phyloP scores from a whole-genome alignment of 176 grass and related monocot genomes.

The Ensete glaucum region DNA sequence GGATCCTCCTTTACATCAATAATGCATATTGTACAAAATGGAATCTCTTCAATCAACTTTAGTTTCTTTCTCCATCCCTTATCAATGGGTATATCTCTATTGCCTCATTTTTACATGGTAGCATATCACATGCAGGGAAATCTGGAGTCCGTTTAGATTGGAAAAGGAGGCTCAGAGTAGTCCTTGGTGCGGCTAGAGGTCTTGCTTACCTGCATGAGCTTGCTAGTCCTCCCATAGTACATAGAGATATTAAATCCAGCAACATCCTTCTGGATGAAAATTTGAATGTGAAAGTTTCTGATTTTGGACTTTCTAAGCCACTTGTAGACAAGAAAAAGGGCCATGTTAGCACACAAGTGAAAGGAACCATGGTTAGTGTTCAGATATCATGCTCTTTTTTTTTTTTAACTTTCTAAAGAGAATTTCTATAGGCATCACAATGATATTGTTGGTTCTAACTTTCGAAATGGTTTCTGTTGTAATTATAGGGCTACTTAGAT shows the following conservation, averaged over 20 bases:
- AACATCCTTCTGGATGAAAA: slow-evolving; percentile 73
- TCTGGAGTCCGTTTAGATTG: slow-evolving; percentile 76
- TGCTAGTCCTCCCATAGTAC: slow-evolving; percentile 67
- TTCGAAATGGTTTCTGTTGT: neutral
- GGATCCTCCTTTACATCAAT: no score
- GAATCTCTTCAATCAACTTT: neutral
- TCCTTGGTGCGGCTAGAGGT: slow-evolving; percentile 60
- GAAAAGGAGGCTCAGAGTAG: slow-evolving; percentile 48
- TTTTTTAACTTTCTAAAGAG: no score
- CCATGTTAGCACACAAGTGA: slow-evolving; percentile 57
- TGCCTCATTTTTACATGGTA: neutral
- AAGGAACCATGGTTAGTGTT: slow-evolving; percentile 70
- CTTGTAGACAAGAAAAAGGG: slow-evolving; percentile 32
- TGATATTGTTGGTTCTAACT: neutral
- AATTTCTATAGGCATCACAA: neutral
- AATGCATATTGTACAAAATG: no score
- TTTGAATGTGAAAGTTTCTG: slow-evolving; percentile 70
- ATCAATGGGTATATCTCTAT: no score
- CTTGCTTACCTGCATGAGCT: slow-evolving; percentile 80
- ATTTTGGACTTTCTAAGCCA: slow-evolving; percentile 75
- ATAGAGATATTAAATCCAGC: slow-evolving; percentile 88
- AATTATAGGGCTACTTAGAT: slow-evolving; percentile 1
- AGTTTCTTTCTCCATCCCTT: no score
- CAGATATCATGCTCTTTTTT: no score
- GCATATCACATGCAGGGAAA: slow-evolving; percentile 34